Conservation (phyloP, 495 filamentous ascomycete species). For the Neurospora sp. region DNA sequence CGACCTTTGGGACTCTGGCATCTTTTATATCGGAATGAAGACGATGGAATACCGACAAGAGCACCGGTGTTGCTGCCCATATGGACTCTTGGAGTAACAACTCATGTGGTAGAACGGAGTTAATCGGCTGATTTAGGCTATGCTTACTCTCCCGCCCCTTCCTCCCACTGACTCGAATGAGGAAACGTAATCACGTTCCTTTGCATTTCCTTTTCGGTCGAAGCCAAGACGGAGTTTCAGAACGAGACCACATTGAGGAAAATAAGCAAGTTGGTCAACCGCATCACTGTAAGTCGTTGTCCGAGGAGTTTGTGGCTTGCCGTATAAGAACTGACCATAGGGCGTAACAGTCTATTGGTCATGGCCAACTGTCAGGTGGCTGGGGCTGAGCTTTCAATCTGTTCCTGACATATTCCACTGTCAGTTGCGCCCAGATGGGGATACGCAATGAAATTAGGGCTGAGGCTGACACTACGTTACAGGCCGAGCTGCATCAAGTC, state of each 20-base stretch:
- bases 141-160: not conserved
- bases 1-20: not conserved
- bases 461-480: not conserved
- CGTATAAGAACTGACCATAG: not conserved
- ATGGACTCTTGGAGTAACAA: not conserved
- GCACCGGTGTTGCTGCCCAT: not conserved
- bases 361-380: not conserved
- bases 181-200: not conserved
- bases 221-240: not conserved
- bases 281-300: not conserved
- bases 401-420: not conserved
- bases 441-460: not conserved
- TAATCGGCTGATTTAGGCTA: not conserved
- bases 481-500: not conserved
- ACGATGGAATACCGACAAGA: not conserved
- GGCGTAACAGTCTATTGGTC: not conserved
- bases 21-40: not conserved
- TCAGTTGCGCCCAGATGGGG: not conserved
- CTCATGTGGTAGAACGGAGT: not conserved
- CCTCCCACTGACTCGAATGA: not conserved
- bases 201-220: not conserved
- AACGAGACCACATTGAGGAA: not conserved
- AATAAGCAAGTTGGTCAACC: not conserved
- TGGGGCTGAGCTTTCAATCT: not conserved
- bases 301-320: not conserved